A percentile compares a stretch with the other conserved stretches of the same genome.
These are phyloP conservation scores for Saturnispora galanensis DNA, from an alignment of 805 yeast species.

Conservation along the genomic window DNA sequence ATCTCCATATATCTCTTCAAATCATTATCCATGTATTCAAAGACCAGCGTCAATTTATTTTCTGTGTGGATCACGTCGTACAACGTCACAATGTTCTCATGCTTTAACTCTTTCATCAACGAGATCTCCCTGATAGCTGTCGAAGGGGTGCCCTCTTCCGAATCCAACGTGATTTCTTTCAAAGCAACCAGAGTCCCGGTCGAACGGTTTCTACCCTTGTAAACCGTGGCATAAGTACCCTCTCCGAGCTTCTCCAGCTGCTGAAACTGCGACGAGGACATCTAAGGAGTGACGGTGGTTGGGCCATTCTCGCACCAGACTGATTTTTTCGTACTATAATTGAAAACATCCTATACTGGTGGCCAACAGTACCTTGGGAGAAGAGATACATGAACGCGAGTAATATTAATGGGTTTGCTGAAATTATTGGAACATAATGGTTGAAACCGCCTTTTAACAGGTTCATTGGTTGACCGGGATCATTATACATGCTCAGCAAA, in stretches of 20 bases:
- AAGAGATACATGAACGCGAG: too few species aligned
- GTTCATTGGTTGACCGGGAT: too few species aligned
- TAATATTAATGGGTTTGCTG: too few species aligned
- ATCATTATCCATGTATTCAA: constrained; percentile 90
- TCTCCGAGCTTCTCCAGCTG: constrained; percentile 80
- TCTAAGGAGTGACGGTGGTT: background rate
- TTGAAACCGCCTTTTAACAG: too few species aligned
- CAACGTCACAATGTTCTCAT: constrained; percentile 83
- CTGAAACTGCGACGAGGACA: constrained; percentile 32
- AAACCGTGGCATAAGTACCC: constrained; percentile 98
- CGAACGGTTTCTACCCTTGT: constrained; percentile 79
- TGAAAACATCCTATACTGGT: background rate
- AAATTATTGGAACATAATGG: too few species aligned
- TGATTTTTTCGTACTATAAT: background rate
- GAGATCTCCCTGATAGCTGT: constrained; percentile 97
- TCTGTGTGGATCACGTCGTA: constrained; percentile 97
- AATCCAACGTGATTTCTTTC: constrained; percentile 88
- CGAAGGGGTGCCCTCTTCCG: constrained; percentile 97
- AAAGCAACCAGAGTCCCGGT: constrained; percentile 88
- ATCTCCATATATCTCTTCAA: constrained; percentile 78
- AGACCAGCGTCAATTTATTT: constrained; percentile 86
- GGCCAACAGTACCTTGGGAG: too few species aligned
- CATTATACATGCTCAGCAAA: background rate
- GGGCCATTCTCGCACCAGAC: too few species aligned
- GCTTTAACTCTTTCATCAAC: constrained; percentile 86